Evolutionary conservation across 225 moss, liverwort and hornwort species (phyloP).

Genomic region (Pseudoscleropodium purum): DNA sequence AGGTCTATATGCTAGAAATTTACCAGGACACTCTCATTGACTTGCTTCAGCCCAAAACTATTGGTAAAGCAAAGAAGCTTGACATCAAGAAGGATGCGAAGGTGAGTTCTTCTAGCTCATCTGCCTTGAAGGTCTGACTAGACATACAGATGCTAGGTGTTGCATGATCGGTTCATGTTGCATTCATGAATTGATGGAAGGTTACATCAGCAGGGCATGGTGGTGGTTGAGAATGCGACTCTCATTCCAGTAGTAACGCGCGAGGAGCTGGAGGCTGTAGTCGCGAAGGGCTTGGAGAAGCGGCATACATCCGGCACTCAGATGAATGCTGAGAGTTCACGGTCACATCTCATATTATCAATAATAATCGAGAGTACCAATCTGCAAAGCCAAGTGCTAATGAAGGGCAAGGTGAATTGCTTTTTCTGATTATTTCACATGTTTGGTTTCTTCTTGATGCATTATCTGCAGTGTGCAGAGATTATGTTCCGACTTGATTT

Average conservation of each 20-base stretch:
- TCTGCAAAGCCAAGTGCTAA: conserved; percentile 83
- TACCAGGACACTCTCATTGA: conserved; percentile 90
- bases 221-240: conserved; percentile 83
- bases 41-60: conserved; percentile 46
- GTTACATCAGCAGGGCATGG: conserved; percentile 60
- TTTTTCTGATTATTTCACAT: background rate
- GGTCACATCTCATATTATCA: conserved; percentile 83
- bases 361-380: conserved; percentile 87
- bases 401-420: conserved; percentile 70
- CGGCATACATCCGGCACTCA: conserved; percentile 85
- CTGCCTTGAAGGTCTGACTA: background rate
- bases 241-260: conserved; percentile 56
- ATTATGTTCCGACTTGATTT: background rate
- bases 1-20: conserved; percentile 91
- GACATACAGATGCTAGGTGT: background rate
- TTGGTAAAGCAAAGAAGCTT: conserved; percentile 52
- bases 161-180: background rate
- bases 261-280: conserved; percentile 68
- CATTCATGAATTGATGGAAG: background rate
- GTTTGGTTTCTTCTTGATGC: background rate
- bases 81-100: conserved; percentile 92
- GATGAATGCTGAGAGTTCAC: conserved; percentile 93
- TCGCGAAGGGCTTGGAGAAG: conserved; percentile 74
- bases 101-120: conserved; percentile 22
- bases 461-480: background rate